Percentiles rank a stretch among this genome's conserved stretches.
These are phyloP conservation scores for Cynanchum wilfordii DNA, from an alignment of 257 asterid species.

Conservation along the genomic window DNA sequence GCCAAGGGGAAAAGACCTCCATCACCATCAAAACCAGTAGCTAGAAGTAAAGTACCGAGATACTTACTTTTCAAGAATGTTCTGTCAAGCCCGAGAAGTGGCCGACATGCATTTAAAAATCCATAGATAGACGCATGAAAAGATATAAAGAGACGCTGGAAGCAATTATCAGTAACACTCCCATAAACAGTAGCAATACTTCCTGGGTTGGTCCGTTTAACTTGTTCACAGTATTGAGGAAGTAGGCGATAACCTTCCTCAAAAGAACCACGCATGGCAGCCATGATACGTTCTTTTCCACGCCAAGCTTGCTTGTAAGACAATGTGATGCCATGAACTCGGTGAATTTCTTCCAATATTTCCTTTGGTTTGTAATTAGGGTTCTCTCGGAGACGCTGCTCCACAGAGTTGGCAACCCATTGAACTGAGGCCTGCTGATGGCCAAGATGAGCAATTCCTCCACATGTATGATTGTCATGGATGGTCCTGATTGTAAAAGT, in stretches of 20 bases:
- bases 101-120: constrained; percentile 86
- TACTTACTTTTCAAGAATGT: constrained; percentile 83
- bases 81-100: constrained; percentile 86
- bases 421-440: constrained; percentile 99
- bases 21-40: constrained; percentile 93
- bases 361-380: constrained; percentile 93
- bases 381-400: constrained; percentile 76
- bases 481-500: constrained; percentile 89
- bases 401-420: constrained; percentile 95
- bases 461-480: constrained; percentile 73
- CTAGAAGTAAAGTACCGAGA: constrained; percentile 80
- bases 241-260: constrained; percentile 95
- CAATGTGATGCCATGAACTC: constrained; percentile 72
- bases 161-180: constrained; percentile 60
- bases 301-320: constrained; percentile 99
- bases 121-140: constrained; percentile 90
- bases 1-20: constrained; percentile 90
- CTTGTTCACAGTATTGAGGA: constrained; percentile 87
- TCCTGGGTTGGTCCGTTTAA: constrained; percentile 79
- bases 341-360: constrained; percentile 87
- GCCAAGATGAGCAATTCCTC: constrained; percentile 82
- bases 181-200: constrained; percentile 86
- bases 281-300: constrained; percentile 91
- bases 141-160: constrained; percentile 80
- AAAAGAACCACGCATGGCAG: constrained; percentile 91